A percentile compares a stretch with the other conserved stretches of the same genome.
Evolutionary conservation across 2,329 filamentous ascomycete species (phyloP).

Genomic region (Pseudopithomyces maydicus): DNA sequence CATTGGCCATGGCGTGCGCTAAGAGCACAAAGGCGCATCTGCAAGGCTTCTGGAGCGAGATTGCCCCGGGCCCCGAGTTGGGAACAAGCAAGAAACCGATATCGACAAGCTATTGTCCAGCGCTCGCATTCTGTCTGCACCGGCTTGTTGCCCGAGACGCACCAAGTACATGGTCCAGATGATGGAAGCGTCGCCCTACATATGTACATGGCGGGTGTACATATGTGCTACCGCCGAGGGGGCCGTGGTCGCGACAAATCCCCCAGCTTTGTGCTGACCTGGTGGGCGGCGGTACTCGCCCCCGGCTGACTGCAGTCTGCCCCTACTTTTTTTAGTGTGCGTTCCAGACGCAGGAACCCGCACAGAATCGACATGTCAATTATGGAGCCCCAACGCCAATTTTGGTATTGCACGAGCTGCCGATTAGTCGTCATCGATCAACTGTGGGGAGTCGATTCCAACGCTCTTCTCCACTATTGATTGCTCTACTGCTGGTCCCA

Average conservation of each 20-base stretch:
- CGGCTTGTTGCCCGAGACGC: not conserved
- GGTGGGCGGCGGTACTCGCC: not conserved
- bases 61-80: constrained; percentile 12
- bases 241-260: not conserved
- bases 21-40: constrained; percentile 16
- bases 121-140: not conserved
- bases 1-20: constrained; percentile 19
- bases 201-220: no score
- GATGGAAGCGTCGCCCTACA: no score
- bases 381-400: not conserved
- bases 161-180: not conserved
- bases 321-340: not conserved
- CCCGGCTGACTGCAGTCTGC: not conserved
- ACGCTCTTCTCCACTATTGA: not conserved
- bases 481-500: not conserved
- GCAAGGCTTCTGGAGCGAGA: constrained; percentile 18
- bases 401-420: not conserved
- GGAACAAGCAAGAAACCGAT: not conserved
- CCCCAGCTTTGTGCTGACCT: not conserved
- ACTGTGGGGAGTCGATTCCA: not conserved
- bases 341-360: constrained; percentile 25
- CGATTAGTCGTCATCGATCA: not conserved
- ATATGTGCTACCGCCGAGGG: no score
- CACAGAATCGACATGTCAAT: constrained; percentile 2
- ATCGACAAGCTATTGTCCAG: constrained; percentile 1